These are phyloP conservation scores for Amorphotheca resinae DNA, from an alignment of 495 filamentous ascomycete species.

Conservation along the genomic window DNA sequence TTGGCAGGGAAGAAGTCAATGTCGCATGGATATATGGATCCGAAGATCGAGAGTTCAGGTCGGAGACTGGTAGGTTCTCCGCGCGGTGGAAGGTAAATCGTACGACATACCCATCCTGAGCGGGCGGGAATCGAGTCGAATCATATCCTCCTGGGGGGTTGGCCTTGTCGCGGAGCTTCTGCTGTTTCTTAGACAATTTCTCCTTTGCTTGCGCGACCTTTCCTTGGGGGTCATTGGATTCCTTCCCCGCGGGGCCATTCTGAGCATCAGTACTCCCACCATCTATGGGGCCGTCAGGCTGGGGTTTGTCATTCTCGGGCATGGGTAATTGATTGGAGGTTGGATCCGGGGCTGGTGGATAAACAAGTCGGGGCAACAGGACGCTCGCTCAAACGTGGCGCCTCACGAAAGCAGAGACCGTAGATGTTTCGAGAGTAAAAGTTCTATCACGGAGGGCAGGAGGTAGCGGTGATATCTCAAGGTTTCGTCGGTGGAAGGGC, in stretches of 20 bases:
- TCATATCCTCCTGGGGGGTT: conserved; percentile 71
- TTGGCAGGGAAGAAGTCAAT: conserved; percentile 45
- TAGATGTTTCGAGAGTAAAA: no score
- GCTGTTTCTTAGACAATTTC: conserved; percentile 43
- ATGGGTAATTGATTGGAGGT: no score
- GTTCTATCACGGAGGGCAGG: no score
- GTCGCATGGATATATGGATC: conserved; percentile 75
- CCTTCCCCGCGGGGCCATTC: conserved; percentile 9
- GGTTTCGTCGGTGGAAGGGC: no score
- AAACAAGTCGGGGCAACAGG: background rate
- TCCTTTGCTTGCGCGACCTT: conserved; percentile 22
- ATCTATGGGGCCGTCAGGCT: background rate
- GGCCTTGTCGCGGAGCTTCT: conserved; percentile 46
- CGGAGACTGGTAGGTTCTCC: conserved; percentile 65
- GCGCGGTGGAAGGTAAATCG: conserved; percentile 78
- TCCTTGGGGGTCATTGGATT: background rate
- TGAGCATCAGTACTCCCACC: background rate
- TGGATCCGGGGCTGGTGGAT: no score
- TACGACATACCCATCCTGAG: conserved; percentile 66
- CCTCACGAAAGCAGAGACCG: no score
- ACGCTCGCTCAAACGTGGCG: no score
- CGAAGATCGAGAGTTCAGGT: conserved; percentile 62
- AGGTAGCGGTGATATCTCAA: no score
- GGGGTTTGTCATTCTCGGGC: conserved; percentile 7
- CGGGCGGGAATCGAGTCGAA: conserved; percentile 58